Conservation (phyloP, 2,329 filamentous ascomycete genomes). For the Ceratocystis colombiana region DNA sequence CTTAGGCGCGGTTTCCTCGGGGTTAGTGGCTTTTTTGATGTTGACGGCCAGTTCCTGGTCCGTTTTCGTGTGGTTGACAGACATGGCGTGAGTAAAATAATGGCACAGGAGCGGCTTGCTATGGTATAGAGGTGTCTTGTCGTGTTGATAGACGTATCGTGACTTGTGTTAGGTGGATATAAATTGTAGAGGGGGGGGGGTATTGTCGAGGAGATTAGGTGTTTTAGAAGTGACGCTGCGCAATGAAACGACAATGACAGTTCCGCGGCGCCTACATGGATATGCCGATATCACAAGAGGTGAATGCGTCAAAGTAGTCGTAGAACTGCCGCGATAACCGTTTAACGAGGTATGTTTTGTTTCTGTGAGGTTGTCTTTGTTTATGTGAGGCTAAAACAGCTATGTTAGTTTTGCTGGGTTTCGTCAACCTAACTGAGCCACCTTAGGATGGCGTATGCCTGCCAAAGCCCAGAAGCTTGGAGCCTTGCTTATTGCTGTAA, state of each 20-base stretch:
- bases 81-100: slow-evolving; percentile 16
- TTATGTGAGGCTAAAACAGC: too few relatives aligned
- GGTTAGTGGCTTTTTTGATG: slow-evolving; percentile 59
- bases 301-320: too few relatives aligned
- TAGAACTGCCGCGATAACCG: background rate
- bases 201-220: background rate
- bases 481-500: background rate
- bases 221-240: background rate
- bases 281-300: background rate
- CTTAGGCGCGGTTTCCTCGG: slow-evolving; percentile 58
- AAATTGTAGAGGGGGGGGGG: background rate
- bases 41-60: slow-evolving; percentile 60
- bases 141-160: too few relatives aligned
- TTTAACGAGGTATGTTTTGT: too few relatives aligned
- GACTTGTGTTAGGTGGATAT: too few relatives aligned
- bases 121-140: background rate
- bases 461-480: background rate
- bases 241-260: background rate
- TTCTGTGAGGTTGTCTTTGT: too few relatives aligned
- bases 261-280: background rate
- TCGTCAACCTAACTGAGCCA: slow-evolving; percentile 7
- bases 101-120: background rate
- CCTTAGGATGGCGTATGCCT: background rate
- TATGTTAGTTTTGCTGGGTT: background rate
- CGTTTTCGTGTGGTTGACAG: slow-evolving; percentile 39